Evolutionary conservation across 768 basidiomycete genomes (phyloP).

Genomic region (Pleurotus sapidus): DNA sequence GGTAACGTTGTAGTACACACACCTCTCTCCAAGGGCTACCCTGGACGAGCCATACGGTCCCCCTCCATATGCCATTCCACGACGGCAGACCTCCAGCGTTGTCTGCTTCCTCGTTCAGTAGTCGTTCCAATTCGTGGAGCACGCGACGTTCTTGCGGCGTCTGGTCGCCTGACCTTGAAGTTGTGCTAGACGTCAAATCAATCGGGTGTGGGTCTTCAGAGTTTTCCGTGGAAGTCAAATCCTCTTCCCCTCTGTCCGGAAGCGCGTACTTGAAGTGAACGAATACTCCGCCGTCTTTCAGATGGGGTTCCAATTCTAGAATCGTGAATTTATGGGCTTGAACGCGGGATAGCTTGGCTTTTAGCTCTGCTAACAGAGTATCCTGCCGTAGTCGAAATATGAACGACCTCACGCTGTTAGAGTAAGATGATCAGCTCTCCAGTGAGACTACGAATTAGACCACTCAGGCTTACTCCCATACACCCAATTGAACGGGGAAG

Average conservation of each 20-base stretch:
- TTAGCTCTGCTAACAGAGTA: constrained; percentile 46
- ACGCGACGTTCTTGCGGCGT: constrained; percentile 17
- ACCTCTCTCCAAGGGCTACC: constrained; percentile 85
- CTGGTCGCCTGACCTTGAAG: neutral
- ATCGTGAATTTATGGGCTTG: constrained; percentile 57
- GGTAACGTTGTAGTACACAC: constrained; percentile 10
- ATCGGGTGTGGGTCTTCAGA: neutral
- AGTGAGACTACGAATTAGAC: constrained; percentile 40
- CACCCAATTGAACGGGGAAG: constrained; percentile 68
- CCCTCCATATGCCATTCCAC: constrained; percentile 53
- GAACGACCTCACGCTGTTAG: neutral
- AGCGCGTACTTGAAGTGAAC: constrained; percentile 61
- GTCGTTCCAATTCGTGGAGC: constrained; percentile 45
- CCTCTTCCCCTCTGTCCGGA: constrained; percentile 28
- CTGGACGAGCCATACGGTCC: constrained; percentile 68
- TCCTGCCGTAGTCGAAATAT: constrained; percentile 24
- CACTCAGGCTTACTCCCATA: constrained; percentile 62
- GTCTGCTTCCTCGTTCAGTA: constrained; percentile 39
- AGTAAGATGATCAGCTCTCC: neutral
- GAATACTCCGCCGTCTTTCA: constrained; percentile 87
- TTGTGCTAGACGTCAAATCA: neutral
- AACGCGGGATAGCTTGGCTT: constrained; percentile 46
- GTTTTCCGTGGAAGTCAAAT: neutral
- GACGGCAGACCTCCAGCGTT: constrained; percentile 58
- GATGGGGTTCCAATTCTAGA: constrained; percentile 58